Evolutionary conservation across 2,329 filamentous ascomycete species (phyloP).

Genomic region (Diplodia corticola): DNA sequence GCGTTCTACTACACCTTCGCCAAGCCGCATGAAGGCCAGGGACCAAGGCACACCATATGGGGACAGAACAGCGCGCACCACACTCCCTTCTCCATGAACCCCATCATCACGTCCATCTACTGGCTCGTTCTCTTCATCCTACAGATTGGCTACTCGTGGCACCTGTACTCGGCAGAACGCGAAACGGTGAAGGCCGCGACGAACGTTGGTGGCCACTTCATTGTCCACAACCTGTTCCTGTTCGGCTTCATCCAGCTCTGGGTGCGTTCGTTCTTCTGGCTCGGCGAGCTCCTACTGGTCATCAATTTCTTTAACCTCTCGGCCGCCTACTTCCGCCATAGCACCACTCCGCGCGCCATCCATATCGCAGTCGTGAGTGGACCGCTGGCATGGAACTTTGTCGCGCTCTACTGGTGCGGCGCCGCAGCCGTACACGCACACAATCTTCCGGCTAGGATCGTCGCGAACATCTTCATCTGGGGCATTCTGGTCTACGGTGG

Average conservation of each 20-base stretch:
- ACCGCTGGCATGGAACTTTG: constrained; percentile 82
- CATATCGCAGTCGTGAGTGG: constrained; percentile 74
- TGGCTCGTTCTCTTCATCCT: constrained; percentile 75
- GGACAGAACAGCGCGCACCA: constrained; percentile 65
- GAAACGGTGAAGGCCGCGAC: constrained; percentile 68
- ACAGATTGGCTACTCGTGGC: constrained; percentile 72
- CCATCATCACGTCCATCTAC: constrained; percentile 66
- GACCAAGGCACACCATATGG: constrained; percentile 66
- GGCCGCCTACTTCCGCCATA: constrained; percentile 78
- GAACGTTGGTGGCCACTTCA: constrained; percentile 80
- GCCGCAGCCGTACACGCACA: constrained; percentile 73
- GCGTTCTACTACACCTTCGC: constrained; percentile 73
- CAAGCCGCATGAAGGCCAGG: constrained; percentile 60
- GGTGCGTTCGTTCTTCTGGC: constrained; percentile 71
- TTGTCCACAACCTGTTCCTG: constrained; percentile 79
- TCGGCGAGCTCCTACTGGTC: constrained; percentile 73
- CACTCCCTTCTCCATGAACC: constrained; percentile 76
- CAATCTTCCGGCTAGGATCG: constrained; percentile 68
- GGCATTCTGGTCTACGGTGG: constrained; percentile 72
- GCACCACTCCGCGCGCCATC: constrained; percentile 69
- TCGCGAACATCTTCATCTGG: constrained; percentile 89
- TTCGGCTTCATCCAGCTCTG: constrained; percentile 83
- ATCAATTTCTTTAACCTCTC: constrained; percentile 81
- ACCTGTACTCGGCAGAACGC: constrained; percentile 69
- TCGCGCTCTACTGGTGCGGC: constrained; percentile 86